Conservation (phyloP, 2,329 filamentous ascomycete species). For the Colletotrichum sp. region DNA sequence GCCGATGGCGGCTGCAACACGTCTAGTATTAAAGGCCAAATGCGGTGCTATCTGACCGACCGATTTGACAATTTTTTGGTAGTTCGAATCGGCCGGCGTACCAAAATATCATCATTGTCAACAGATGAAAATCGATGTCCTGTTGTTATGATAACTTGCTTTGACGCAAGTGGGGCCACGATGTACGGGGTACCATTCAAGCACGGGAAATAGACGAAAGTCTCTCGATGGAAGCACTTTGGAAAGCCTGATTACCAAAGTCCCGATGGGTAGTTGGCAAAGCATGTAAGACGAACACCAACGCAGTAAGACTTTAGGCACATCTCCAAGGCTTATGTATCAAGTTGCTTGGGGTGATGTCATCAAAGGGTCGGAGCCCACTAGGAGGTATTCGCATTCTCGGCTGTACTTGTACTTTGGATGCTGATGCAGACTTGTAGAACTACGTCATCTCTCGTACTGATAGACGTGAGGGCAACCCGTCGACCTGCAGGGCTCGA, state of each 20-base stretch:
- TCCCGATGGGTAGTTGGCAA: background rate
- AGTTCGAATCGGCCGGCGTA: too few relatives aligned
- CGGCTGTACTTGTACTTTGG: background rate
- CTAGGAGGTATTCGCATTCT: background rate
- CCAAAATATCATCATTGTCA: background rate
- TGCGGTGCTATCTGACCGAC: background rate
- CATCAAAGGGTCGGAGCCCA: background rate
- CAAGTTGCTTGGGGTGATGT: background rate
- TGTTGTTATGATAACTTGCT: rapidly evolving
- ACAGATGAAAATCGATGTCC: background rate
- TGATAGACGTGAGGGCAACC: background rate
- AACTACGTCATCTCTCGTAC: background rate
- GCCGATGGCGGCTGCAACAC: background rate
- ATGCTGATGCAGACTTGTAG: background rate
- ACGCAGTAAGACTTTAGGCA: background rate
- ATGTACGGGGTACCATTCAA: rapidly evolving
- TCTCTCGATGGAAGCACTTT: background rate
- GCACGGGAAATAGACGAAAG: background rate
- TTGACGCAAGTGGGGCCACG: background rate
- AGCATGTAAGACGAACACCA: background rate
- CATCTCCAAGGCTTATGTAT: background rate
- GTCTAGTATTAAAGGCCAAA: background rate
- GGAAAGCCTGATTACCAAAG: background rate
- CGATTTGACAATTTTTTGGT: too few relatives aligned
- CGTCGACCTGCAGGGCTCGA: background rate